Evolutionary conservation across 768 basidiomycete genomes (phyloP), one percentile per base, ranked within the genome.

Genomic region (Rhizopogon vinicolor): DNA sequence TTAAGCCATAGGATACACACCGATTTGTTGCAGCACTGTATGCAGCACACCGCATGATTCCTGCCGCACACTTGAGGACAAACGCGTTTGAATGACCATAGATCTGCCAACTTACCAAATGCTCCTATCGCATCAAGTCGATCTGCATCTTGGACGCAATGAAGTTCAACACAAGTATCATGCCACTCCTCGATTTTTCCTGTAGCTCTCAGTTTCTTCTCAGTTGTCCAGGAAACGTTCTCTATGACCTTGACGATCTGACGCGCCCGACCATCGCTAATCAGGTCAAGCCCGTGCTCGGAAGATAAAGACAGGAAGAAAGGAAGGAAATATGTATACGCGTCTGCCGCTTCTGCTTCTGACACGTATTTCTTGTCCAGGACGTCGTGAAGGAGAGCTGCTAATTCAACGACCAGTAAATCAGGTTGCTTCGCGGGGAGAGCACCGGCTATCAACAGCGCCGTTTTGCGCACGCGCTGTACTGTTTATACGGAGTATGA

Each of bases 311-410:
- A 69, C 52, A 74, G 59, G 65, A 89, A 89, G 68, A 84, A 83
- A 19, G 89, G 85, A 22, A 82, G 72, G 67, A 91, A 87, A 64
- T 81, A 89, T 53, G 73, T 69, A 68, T 82, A 83, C 6, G 86
- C 81, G 65, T 89, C 82, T 16, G 79, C 74, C 12, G 82, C 79
- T 61, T 81, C 69, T 53, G 75, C 76, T 12, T 76, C 68, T 2
- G 84, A 73, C 16, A 86, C 84, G 64, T 93, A 91, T 75, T 93
- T 92, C 73, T 88, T 90, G 78, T 92, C 90, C 35, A 91, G 74
- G 41, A 93, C 78, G 68, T 96, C 93, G 63, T 95, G 93, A 44
- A 95, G 80, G 40, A 96, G 79, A n/a, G 93, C 88, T 31, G 89
- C 87, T 45, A 95, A 74, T 68, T 95, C 93, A 22, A 95, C 80